These are phyloP conservation scores for Fusarium tjaetaba DNA, from an alignment of 2,329 filamentous ascomycete species.

Conservation along the genomic window DNA sequence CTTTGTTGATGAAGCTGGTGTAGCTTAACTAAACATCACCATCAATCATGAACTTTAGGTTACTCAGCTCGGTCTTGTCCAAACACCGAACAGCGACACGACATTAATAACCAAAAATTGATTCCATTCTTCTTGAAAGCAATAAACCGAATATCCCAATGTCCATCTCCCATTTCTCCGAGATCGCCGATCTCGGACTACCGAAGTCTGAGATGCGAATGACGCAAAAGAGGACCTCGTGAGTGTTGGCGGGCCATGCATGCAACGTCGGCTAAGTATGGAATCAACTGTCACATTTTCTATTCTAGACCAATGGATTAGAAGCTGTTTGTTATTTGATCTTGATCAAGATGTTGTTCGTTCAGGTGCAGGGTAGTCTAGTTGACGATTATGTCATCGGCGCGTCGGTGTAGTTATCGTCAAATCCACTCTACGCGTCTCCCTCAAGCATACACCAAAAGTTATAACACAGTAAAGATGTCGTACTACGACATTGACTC, in stretches of 20 bases:
- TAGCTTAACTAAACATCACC: neutral
- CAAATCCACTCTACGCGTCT: conserved; percentile 35
- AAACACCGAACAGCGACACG: conserved; percentile 18
- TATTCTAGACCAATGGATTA: neutral
- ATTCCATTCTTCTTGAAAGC: neutral
- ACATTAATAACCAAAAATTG: neutral
- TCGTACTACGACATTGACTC: conserved; percentile 88
- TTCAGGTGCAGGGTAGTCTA: conserved; percentile 8
- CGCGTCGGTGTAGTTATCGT: conserved; percentile 23
- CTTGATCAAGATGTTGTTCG: neutral
- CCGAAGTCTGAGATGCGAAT: conserved; percentile 2
- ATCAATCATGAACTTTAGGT: conserved; percentile 10
- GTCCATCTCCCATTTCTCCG: neutral
- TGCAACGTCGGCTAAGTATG: neutral
- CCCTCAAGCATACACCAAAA: conserved; percentile 11
- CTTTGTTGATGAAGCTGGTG: neutral
- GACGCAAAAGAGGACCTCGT: neutral
- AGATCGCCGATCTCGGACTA: conserved; percentile 28
- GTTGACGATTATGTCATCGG: conserved; percentile 41
- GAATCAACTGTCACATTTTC: neutral
- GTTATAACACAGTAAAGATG: conserved; percentile 50
- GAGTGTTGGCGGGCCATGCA: neutral
- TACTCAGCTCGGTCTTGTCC: conserved; percentile 5
- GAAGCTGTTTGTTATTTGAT: neutral
- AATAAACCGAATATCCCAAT: neutral